phyloP scores from a whole-genome alignment of 179 eudicot genomes.

The Drosera spatulata region DNA sequence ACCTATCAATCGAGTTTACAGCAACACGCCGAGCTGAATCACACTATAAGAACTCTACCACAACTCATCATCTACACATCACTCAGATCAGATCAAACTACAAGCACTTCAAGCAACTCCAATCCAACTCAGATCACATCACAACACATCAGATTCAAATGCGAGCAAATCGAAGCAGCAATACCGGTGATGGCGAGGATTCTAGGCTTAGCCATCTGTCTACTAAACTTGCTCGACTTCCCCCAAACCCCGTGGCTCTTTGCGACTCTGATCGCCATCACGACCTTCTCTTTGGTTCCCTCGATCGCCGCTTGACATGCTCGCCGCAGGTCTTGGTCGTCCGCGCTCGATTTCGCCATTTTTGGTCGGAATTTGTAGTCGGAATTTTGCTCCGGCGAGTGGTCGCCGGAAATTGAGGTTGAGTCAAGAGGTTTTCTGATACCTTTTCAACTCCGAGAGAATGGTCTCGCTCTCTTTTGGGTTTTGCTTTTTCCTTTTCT shows the following conservation, averaged over 20 bases:
- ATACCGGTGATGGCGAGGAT: constrained; percentile 57
- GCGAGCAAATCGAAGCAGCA: neutral
- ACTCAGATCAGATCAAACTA: neutral
- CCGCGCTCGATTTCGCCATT: constrained; percentile 97
- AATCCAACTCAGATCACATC: neutral
- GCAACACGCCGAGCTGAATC: too few relatives aligned
- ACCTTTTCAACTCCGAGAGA: too few relatives aligned
- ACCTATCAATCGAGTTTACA: too few relatives aligned
- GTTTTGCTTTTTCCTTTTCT: too few relatives aligned
- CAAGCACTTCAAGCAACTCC: neutral
- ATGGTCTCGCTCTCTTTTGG: too few relatives aligned
- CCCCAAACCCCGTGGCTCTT: constrained; percentile 86
- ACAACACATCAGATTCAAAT: neutral
- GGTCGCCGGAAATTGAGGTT: too few relatives aligned
- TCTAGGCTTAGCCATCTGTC: constrained; percentile 86
- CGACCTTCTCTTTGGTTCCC: constrained; percentile 63
- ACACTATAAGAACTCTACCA: too few relatives aligned
- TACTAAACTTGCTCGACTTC: constrained; percentile 63
- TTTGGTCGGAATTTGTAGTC: neutral
- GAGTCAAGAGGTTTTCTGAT: too few relatives aligned
- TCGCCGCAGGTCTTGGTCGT: constrained; percentile 62
- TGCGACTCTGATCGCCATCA: constrained; percentile 73
- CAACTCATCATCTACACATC: neutral
- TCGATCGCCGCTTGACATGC: constrained; percentile 82
- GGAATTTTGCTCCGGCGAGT: too few relatives aligned